A percentile compares a stretch with the other conserved stretches of the same genome.
Evolutionary conservation across 192 early-diverging fungal genomes (phyloP).

Genomic region (Entomortierella beljakovae): DNA sequence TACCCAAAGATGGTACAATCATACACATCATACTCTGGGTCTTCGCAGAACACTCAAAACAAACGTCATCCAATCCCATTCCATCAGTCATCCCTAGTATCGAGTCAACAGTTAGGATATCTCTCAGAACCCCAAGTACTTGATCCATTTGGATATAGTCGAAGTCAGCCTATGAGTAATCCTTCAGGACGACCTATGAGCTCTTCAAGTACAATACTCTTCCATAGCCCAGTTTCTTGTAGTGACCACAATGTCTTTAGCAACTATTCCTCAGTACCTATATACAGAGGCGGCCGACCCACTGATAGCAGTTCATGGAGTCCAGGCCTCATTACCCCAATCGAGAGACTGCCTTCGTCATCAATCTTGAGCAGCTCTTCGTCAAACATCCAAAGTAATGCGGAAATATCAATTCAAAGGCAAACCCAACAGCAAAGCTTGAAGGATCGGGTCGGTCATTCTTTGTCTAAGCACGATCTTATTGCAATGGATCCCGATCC

Average conservation of each 20-base stretch:
- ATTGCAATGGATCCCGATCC: conserved; percentile 42
- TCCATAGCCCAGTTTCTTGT: neutral
- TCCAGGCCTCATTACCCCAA: neutral
- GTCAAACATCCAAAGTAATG: neutral
- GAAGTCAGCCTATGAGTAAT: neutral
- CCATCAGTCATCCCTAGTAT: neutral
- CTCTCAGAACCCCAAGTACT: too few species aligned
- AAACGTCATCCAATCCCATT: neutral
- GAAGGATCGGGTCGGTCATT: neutral
- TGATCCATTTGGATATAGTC: neutral
- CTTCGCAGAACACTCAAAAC: neutral
- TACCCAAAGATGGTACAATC: neutral
- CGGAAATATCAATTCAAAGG: too few species aligned
- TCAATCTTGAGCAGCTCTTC: neutral
- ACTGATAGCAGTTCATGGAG: neutral
- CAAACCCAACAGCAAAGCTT: neutral
- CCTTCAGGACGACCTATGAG: neutral
- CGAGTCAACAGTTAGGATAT: neutral
- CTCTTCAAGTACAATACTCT: neutral
- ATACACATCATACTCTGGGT: neutral
- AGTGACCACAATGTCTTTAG: neutral
- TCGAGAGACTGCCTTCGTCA: neutral
- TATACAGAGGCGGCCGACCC: neutral
- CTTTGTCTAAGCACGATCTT: conserved; percentile 31
- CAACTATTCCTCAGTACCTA: neutral